phyloP scores from a whole-genome alignment of 2,329 filamentous ascomycete genomes.

The Scedosporium aurantiacum region DNA sequence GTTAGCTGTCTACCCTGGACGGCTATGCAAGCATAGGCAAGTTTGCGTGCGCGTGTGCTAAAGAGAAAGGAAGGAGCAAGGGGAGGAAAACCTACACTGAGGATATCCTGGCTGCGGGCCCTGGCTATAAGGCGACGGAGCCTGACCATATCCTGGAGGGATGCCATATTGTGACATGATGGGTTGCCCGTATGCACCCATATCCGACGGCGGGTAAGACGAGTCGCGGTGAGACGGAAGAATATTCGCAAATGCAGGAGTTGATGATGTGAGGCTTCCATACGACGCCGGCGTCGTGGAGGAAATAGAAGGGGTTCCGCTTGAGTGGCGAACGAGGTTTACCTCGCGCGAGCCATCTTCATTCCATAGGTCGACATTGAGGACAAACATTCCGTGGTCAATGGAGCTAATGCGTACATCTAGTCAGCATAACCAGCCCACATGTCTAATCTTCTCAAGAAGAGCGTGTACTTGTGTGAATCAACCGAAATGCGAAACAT shows the following conservation, averaged over 20 bases:
- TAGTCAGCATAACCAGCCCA: slow-evolving; percentile 10
- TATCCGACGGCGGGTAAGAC: slow-evolving; percentile 18
- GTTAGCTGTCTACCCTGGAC: neutral
- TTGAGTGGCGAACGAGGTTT: slow-evolving; percentile 53
- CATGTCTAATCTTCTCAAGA: neutral
- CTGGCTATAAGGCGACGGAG: slow-evolving; percentile 9
- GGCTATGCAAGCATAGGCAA: neutral
- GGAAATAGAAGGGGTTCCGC: slow-evolving; percentile 65
- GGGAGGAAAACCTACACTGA: slow-evolving; percentile 18
- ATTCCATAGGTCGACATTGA: slow-evolving; percentile 58
- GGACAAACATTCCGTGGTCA: slow-evolving; percentile 34
- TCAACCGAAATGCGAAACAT: slow-evolving; percentile 22
- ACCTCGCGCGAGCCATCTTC: slow-evolving; percentile 55
- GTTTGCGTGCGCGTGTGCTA: neutral
- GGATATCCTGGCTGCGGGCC: slow-evolving; percentile 16
- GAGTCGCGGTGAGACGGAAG: slow-evolving; percentile 27
- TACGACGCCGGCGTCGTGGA: slow-evolving; percentile 54
- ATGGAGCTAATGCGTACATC: slow-evolving; percentile 18
- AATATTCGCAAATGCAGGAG: slow-evolving; percentile 22
- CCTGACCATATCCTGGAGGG: slow-evolving; percentile 15
- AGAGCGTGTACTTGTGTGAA: neutral
- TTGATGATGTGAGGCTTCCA: slow-evolving; percentile 15
- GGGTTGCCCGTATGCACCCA: slow-evolving; percentile 18
- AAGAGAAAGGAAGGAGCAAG: neutral
- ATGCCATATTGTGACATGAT: slow-evolving; percentile 10